phyloP scores from a whole-genome alignment of 192 early-diverging fungal species.

The Irineochytrium annulatum region DNA sequence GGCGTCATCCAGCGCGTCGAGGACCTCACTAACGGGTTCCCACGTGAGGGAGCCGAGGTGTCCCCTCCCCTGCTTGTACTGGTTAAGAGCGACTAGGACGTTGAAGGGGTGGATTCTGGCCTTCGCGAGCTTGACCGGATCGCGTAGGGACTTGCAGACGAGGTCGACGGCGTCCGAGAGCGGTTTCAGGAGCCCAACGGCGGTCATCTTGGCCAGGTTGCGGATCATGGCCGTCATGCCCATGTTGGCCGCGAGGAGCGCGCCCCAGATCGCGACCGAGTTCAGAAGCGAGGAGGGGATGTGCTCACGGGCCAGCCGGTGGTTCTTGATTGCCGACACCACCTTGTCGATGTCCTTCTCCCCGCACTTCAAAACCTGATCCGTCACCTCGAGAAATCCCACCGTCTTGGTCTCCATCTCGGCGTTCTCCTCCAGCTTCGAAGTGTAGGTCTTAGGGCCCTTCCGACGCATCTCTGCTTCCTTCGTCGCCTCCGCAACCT shows the following conservation, averaged over 20 bases:
- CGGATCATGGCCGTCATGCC: slow-evolving; percentile 26
- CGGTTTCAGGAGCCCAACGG: slow-evolving; percentile 9
- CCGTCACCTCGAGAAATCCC: not conserved
- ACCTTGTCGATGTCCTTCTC: not conserved
- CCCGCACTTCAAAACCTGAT: not conserved
- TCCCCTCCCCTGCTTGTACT: slow-evolving; percentile 15
- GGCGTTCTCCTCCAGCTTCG: not conserved
- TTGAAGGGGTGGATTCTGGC: slow-evolving; percentile 30
- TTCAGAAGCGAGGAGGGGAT: slow-evolving; percentile 15
- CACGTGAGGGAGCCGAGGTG: slow-evolving; percentile 18
- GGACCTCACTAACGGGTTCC: slow-evolving; percentile 9
- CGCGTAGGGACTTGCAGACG: not conserved
- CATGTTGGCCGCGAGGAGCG: slow-evolving; percentile 24
- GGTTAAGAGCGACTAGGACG: slow-evolving; percentile 19
- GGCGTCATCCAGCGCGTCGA: slow-evolving; percentile 17
- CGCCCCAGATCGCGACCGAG: slow-evolving; percentile 13
- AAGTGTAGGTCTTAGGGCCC: not conserved
- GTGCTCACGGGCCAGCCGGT: slow-evolving; percentile 25
- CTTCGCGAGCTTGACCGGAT: slow-evolving; percentile 12
- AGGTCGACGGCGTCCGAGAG: slow-evolving; percentile 2
- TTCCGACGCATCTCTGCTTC: not conserved
- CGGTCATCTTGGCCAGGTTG: slow-evolving; percentile 21
- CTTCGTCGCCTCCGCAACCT: not conserved
- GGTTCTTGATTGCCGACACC: slow-evolving; percentile 9
- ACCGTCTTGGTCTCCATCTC: not conserved